Evolutionary conservation across 148 eudicot genomes (phyloP), one percentile per base, ranked within the genome.

Genomic region (Chenopodium quinoa): DNA sequence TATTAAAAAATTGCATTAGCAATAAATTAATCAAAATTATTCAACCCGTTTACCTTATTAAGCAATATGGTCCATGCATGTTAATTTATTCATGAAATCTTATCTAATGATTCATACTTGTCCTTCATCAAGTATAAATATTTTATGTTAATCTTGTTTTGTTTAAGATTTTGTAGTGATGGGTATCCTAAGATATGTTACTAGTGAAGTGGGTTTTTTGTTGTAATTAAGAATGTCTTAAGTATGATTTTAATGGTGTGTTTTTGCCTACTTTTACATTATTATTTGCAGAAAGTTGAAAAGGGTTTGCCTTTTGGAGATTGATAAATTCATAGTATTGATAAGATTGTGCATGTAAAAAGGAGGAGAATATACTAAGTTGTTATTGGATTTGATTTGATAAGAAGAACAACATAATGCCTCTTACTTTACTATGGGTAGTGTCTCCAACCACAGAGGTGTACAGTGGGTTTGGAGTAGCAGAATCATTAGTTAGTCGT

Each of bases 361-460:
- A 60, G 29, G 23, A 52, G 54, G 65, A 60, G 20, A n/a, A 20
- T 64, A 48, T 37, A 79, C 48, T 70, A 63, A 50, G 5, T 8
- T 40, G 44, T 40, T 40, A 40, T 37, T 37, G 44, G 23, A 1
- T 20, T 62, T 62, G 9, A 7, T 78, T 44, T 65, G 77, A 47
- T 78, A 72, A 25, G 31, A 47, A 78, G 46, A 83, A 64, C n/a
- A 54, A 12, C 65, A 82, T 23, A 79, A 96, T 96, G 99, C 87
- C 98, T 88, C 91, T 88, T 85, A 91, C 93, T 89, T 81, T 90
- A 75, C 52, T 90, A 65, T 86, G 95, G 94, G 90, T 92, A 58
- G 93, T 90, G 76, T 83, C 92, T 25, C 98, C 97, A 58, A 90
- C 78, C 46, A 89, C 90, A 60, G 97, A 96, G 84, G 81, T 88